These are phyloP conservation scores for Raffaelea ambrosiae DNA, from an alignment of 2,329 filamentous ascomycete genomes.

Conservation along the genomic window DNA sequence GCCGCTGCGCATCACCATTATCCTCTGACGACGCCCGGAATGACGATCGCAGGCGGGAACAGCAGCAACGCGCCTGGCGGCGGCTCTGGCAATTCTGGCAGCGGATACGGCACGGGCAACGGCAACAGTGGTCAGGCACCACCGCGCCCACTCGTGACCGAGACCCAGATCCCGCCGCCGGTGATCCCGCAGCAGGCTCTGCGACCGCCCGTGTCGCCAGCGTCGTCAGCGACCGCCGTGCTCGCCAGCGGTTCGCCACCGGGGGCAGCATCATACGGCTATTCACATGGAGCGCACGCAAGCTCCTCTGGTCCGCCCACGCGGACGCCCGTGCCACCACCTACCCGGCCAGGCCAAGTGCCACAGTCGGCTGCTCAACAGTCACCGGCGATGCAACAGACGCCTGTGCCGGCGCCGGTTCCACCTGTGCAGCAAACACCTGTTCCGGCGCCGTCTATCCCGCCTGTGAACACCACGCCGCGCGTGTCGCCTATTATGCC, in stretches of 20 bases:
- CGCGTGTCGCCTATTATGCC: too few relatives aligned
- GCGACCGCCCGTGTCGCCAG: background rate
- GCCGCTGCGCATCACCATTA: too few relatives aligned
- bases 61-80: too few relatives aligned
- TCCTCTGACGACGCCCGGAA: too few relatives aligned
- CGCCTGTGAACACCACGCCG: background rate
- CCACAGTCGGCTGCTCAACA: too few relatives aligned
- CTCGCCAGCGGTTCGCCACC: background rate
- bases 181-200: slow-evolving; percentile 8
- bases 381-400: background rate
- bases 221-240: background rate
- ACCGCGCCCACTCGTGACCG: slow-evolving; percentile 3
- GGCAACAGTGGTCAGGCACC: background rate
- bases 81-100: too few relatives aligned
- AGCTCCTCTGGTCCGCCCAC: background rate
- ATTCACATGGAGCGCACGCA: too few relatives aligned
- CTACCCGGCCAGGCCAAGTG: background rate
- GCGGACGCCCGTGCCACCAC: slow-evolving; percentile 5
- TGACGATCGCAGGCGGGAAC: too few relatives aligned
- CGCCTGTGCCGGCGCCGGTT: background rate
- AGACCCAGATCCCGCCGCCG: slow-evolving; percentile 10
- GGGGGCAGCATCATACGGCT: background rate
- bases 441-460: slow-evolving; percentile 10
- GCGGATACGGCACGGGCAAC: too few relatives aligned
- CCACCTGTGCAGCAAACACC: slow-evolving; percentile 7